These are phyloP conservation scores for Sporothrix pseudoabietina DNA, from an alignment of 2,329 filamentous ascomycete genomes.

Conservation along the genomic window DNA sequence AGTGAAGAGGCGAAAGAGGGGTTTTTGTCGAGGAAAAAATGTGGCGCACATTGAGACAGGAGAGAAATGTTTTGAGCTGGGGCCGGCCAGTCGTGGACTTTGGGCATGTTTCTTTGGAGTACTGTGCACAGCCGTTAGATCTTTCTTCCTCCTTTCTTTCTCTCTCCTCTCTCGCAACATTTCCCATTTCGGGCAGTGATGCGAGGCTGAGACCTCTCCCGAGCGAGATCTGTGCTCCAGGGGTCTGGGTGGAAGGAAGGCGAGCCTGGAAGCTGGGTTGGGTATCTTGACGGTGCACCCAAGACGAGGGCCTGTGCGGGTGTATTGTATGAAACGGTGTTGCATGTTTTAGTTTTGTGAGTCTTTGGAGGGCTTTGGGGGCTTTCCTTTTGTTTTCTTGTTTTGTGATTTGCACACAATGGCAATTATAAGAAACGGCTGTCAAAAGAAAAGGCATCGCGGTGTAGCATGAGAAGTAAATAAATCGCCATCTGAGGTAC, in stretches of 20 bases:
- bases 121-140: background rate
- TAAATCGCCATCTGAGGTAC: no score
- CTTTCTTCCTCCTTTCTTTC: background rate
- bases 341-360: background rate
- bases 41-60: constrained; percentile 3
- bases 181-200: background rate
- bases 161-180: background rate
- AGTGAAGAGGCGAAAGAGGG: background rate
- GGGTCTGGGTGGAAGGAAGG: background rate
- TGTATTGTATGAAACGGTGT: constrained; percentile 17
- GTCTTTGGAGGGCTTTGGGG: background rate
- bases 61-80: background rate
- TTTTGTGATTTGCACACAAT: background rate
- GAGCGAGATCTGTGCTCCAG: background rate
- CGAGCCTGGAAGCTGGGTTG: background rate
- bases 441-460: background rate
- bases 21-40: background rate
- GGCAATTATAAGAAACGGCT: background rate
- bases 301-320: background rate
- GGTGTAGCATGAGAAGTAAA: no score
- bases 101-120: background rate
- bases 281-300: background rate
- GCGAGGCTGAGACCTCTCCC: background rate
- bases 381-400: background rate
- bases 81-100: background rate